Base-by-base conservation (phyloP, 257 asterid genomes). In the Rauvolfia tetraphylla region DNA sequence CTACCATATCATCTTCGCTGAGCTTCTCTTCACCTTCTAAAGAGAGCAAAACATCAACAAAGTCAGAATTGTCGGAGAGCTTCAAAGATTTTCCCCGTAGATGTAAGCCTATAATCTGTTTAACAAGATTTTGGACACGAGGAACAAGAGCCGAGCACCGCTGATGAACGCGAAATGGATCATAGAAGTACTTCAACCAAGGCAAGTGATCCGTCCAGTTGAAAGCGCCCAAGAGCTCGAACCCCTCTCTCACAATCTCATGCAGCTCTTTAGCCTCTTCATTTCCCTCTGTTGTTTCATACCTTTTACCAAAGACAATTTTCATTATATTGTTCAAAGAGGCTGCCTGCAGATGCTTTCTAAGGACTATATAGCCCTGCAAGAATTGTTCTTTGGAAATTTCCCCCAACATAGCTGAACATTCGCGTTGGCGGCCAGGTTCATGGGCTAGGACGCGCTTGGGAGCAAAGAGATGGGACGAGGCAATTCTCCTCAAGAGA, bases 11-110 rank as follows among this genome's bases (percentile, higher is more conserved):
- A 39, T 88, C 96, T 33, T 92, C 90, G 5, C 67, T 62, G 12
- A 94, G 90, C 86, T 90, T 90, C 80, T 92, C 96, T 3, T 92
- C 94, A 1, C 93, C 97, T 17, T 84, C 89, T 81, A 94, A 80
- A 6, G 89, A 83, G 10, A 94, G 80, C 80, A 94, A 79, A 61
- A 92, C 89, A 59, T 92, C 93, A 0, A 94, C 93, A 15, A 94
- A 94, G 77, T 89, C 93, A 11, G 75, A 76, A 39, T 70, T 51
- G 46, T 86, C 80, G 1, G 80, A 78, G 14, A 66, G 1, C 22
- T 79, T 78, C 11, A 22, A 18, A 7, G 75, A 38, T 54, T 75
- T 72, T 38, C 36, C 61, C 15, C 3, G 27, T 22, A 70, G 77
- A 46, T 87, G 88, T 78, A 83, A 89, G 23, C 75, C 67, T 15